These are phyloP conservation scores for Sarocladium oryzae DNA, from an alignment of 2,329 filamentous ascomycete genomes.

Conservation along the genomic window DNA sequence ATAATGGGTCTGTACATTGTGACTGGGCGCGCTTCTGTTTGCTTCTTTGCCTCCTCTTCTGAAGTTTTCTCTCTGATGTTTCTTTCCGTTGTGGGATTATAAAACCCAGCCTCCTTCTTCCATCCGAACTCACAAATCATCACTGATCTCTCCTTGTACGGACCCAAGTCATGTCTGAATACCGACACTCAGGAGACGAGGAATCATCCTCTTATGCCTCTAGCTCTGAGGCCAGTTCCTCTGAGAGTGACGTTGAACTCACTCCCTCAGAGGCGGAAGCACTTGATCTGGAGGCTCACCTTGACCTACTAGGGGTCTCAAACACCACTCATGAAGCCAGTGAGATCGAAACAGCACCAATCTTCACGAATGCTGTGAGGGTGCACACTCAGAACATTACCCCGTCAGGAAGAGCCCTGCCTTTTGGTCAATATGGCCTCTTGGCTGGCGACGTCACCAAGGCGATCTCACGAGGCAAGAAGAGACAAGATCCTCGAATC, in stretches of 20 bases:
- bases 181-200: slow-evolving; percentile 2
- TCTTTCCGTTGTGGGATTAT: too few species aligned
- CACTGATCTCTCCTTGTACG: too few species aligned
- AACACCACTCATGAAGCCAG: slow-evolving; percentile 14
- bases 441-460: slow-evolving; percentile 7
- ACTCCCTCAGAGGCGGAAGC: not conserved
- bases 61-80: too few species aligned
- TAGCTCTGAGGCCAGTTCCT: not conserved
- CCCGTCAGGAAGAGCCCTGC: not conserved
- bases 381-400: not conserved
- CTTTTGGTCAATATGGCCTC: slow-evolving; percentile 8
- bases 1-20: too few species aligned
- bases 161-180: too few species aligned
- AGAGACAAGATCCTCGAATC: slow-evolving; percentile 23
- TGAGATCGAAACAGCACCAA: slow-evolving; percentile 23
- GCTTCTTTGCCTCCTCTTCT: too few species aligned
- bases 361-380: slow-evolving; percentile 24
- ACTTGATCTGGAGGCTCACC: slow-evolving; percentile 8
- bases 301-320: slow-evolving; percentile 11
- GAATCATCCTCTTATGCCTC: not conserved
- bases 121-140: too few species aligned
- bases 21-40: too few species aligned
- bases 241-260: not conserved
- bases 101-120: too few species aligned
- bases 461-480: not conserved